phyloP scores from a whole-genome alignment of 176 grass and related monocot species.

The Saccharum spontaneum region DNA sequence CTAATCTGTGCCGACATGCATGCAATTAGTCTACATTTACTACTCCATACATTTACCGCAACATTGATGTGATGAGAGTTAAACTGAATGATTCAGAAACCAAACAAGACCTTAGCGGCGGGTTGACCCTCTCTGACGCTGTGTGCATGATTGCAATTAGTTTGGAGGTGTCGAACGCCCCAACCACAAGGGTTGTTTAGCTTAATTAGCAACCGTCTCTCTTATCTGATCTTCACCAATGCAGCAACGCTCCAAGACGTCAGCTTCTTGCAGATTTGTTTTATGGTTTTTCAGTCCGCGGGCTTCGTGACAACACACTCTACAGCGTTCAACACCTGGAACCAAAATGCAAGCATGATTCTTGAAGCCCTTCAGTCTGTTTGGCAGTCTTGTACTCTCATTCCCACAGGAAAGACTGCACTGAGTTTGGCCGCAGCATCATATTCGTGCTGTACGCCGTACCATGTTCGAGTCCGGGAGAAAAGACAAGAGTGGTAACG shows the following conservation, averaged over 20 bases:
- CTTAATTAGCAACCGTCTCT: neutral
- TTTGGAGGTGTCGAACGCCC: neutral
- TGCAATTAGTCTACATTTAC: no score
- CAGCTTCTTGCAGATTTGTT: neutral
- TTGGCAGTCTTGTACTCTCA: neutral
- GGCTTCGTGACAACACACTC: neutral
- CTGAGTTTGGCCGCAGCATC: neutral
- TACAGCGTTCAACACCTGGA: conserved; percentile 7
- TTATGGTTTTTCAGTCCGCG: neutral
- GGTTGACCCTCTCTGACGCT: neutral
- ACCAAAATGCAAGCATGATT: neutral
- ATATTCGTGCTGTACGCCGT: neutral
- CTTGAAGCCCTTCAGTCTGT: neutral
- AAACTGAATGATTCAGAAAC: no score
- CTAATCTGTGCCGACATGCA: no score
- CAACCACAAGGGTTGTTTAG: conserved; percentile 36
- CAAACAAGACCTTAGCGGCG: no score
- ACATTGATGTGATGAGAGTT: no score
- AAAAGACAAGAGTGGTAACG: neutral
- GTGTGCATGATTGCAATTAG: conserved; percentile 24
- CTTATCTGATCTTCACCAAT: neutral
- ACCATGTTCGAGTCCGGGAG: conserved; percentile 15
- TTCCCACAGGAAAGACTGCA: neutral
- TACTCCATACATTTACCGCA: no score
- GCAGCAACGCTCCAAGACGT: conserved; percentile 7